phyloP scores from a whole-genome alignment of 2,329 filamentous ascomycete species.

The Exutisphaerella laricina region DNA sequence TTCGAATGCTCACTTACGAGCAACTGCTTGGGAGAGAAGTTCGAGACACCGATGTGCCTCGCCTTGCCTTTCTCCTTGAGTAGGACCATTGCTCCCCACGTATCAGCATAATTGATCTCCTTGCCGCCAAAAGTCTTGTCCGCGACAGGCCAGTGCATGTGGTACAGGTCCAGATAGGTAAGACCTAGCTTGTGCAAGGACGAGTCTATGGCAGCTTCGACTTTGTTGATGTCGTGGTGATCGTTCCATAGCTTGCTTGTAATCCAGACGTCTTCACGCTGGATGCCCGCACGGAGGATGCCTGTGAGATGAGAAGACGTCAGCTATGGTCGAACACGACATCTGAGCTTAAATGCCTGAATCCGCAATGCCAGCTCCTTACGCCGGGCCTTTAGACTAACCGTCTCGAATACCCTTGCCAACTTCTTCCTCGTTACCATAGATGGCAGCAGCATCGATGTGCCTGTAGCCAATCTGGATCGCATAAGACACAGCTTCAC shows the following conservation, averaged over 20 bases:
- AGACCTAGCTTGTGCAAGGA: constrained; percentile 38
- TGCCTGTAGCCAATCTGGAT: constrained; percentile 48
- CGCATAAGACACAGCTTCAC: constrained; percentile 35
- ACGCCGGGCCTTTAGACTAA: too few species aligned
- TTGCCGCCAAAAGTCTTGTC: constrained; percentile 17
- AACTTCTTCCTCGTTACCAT: constrained; percentile 42
- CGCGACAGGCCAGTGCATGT: constrained; percentile 43
- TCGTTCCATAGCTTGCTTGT: constrained; percentile 39
- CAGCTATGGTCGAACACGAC: too few species aligned
- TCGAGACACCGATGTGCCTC: constrained; percentile 29
- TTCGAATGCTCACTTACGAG: too few species aligned
- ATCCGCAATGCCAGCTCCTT: too few species aligned
- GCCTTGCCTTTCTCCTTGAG: constrained; percentile 26
- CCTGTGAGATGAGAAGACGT: too few species aligned
- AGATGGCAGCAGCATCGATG: constrained; percentile 46
- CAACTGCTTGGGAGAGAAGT: constrained; percentile 29
- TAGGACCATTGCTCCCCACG: constrained; percentile 29
- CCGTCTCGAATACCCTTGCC: constrained; percentile 39
- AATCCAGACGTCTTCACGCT: constrained; percentile 36
- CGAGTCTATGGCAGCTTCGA: constrained; percentile 32
- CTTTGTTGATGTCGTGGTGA: constrained; percentile 29
- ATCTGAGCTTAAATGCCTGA: too few species aligned
- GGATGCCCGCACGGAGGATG: constrained; percentile 29
- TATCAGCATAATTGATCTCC: constrained; percentile 25
- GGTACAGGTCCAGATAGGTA: constrained; percentile 42